Percentiles rank a stretch among this genome's conserved stretches.
Evolutionary conservation across 2,329 filamentous ascomycete species (phyloP).

Genomic region (Colletotrichum costaricense): DNA sequence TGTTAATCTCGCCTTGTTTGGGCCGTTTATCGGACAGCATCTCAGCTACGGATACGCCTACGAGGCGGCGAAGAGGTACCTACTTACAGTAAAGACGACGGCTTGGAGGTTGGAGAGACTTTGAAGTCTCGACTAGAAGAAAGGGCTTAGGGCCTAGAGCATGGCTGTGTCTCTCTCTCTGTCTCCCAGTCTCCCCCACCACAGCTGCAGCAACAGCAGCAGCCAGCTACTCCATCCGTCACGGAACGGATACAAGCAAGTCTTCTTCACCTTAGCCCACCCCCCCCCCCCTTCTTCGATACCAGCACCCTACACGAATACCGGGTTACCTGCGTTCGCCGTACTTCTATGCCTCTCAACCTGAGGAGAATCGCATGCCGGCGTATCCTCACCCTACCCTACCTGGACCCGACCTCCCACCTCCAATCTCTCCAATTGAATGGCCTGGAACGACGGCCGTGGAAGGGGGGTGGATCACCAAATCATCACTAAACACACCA

Average conservation of each 20-base stretch:
- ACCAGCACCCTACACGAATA: neutral
- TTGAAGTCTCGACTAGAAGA: neutral
- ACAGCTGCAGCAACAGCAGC: too few relatives aligned
- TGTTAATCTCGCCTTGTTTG: slow-evolving; percentile 75
- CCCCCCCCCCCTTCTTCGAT: neutral
- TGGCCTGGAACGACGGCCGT: slow-evolving; percentile 24
- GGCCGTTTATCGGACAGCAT: neutral
- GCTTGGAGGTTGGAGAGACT: neutral
- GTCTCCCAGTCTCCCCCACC: too few relatives aligned
- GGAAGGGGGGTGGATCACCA: slow-evolving; percentile 30
- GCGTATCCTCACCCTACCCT: neutral
- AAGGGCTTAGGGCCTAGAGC: neutral
- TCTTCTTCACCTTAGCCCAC: neutral
- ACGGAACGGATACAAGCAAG: slow-evolving; percentile 1
- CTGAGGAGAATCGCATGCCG: neutral
- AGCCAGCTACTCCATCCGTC: neutral
- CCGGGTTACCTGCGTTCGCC: neutral
- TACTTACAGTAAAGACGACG: neutral
- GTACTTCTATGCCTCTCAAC: neutral
- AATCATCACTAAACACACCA: slow-evolving; percentile 35
- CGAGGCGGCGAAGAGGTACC: neutral
- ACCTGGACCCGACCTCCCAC: slow-evolving; percentile 13
- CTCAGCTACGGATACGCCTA: too few relatives aligned
- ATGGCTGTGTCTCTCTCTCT: neutral
- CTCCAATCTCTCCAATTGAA: slow-evolving; percentile 17